Evolutionary conservation across 2,329 filamentous ascomycete genomes (phyloP), one percentile per base, ranked within the genome.

Genomic region (Westerdykella ornata): DNA sequence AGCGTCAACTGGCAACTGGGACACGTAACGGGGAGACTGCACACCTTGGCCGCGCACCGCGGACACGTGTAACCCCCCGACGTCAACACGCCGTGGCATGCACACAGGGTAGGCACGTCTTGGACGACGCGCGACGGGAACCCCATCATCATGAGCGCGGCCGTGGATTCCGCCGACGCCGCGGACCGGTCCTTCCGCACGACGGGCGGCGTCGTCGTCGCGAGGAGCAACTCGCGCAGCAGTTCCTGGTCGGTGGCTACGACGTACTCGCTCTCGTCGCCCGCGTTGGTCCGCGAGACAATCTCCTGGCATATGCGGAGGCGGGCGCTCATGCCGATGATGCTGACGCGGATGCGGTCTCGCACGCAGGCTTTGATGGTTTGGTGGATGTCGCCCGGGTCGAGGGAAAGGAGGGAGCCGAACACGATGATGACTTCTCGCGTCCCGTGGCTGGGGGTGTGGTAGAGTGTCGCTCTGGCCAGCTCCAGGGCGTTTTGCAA

Each of bases 401-500:
- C 92, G 53, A 85, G 85, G 26, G 88, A 90, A 32, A 94, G 77
- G 5, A 98, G 76, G 9, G 90, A 90, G 30, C 92, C 92, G 61
- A 92, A 94, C 37, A 97, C 80, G 44, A 98, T 80, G 28, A 98
- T 80, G 6, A 96, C 82, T 67, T 98, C 92, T 49, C 92, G 75
- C 1, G 92, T 98, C 35, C 92, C 90, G 61, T 98, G 92, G 14
- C 83, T 85, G 1, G 92, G 92, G 1, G 90, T 85, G 67, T 97
- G 88, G 57, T 86, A 96, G n/a, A 98, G 72, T 28, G 85, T 84
- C 39, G 88, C 92, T 41, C 92, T 79, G 46, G 87, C 88, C 85
- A 98, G 94, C 66, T 98, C 89, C 38, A 98, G 75, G 3, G 89
- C 89, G 66, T 98, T 98, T 66, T 98, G 92, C 48, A 98, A 66